Evolutionary conservation across 495 filamentous ascomycete species (phyloP).

Genomic region (Terfezia boudieri): DNA sequence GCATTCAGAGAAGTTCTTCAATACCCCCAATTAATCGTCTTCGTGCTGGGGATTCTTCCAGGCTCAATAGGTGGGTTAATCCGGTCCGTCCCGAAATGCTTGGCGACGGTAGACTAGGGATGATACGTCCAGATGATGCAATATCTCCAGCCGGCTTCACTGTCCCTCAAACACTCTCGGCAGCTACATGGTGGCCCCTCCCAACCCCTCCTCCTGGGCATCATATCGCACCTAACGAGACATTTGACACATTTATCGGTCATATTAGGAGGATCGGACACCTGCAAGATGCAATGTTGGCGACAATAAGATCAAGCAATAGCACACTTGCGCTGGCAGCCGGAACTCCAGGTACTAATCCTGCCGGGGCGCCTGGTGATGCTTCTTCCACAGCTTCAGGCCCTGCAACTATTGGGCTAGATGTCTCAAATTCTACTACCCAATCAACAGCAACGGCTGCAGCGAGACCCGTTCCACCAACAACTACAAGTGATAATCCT

Average conservation of each 20-base stretch:
- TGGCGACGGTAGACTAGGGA: too few relatives aligned
- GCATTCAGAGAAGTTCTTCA: too few relatives aligned
- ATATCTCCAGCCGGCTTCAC: too few relatives aligned
- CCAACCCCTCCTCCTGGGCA: too few relatives aligned
- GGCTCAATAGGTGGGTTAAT: too few relatives aligned
- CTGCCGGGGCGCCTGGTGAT: not conserved
- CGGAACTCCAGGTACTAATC: not conserved
- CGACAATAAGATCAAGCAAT: not conserved
- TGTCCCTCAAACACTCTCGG: too few relatives aligned
- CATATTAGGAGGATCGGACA: constrained; percentile 16
- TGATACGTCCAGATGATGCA: too few relatives aligned
- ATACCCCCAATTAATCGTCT: too few relatives aligned
- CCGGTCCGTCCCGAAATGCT: too few relatives aligned
- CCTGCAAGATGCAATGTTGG: constrained; percentile 15
- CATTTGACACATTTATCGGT: constrained; percentile 13
- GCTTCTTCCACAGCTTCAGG: not conserved
- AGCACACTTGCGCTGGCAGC: not conserved
- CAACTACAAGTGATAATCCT: not conserved
- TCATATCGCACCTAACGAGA: constrained; percentile 1
- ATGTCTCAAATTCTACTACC: not conserved
- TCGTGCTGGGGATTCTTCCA: too few relatives aligned
- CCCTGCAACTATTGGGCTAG: not conserved
- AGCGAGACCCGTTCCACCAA: not conserved
- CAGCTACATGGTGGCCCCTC: too few relatives aligned
- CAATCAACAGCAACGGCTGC: not conserved